phyloP scores from a whole-genome alignment of 2,329 filamentous ascomycete species.

The Neofusicoccum parvum region DNA sequence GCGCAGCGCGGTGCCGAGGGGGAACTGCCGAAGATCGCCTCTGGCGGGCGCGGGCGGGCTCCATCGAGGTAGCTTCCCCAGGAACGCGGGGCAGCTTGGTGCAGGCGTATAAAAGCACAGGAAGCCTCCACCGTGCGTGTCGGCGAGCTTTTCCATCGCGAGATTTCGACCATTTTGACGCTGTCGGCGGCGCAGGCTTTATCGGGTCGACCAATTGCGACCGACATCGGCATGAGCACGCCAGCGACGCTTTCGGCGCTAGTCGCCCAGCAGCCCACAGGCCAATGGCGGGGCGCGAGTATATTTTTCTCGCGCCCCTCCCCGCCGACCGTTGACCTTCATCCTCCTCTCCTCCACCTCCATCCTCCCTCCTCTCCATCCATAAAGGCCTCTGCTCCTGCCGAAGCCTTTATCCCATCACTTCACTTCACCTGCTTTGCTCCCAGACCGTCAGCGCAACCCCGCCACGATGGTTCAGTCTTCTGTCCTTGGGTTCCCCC shows the following conservation, averaged over 20 bases:
- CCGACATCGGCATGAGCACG: conserved; percentile 21
- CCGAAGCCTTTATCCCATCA: conserved; percentile 7
- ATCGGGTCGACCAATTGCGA: conserved; percentile 1
- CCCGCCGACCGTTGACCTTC: conserved; percentile 6
- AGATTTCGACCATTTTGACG: background rate
- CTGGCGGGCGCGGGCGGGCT: conserved; percentile 12
- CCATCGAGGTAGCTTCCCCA: conserved; percentile 22
- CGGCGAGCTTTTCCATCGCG: background rate
- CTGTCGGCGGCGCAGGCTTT: conserved; percentile 5
- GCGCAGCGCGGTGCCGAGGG: conserved; percentile 14
- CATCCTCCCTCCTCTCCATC: background rate
- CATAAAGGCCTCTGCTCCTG: conserved; percentile 7
- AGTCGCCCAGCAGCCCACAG: conserved; percentile 14
- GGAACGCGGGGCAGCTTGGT: conserved; percentile 17
- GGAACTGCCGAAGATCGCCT: conserved; percentile 22
- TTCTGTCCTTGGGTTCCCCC: conserved; percentile 95
- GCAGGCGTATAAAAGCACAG: conserved; percentile 11
- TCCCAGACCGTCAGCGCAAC: background rate
- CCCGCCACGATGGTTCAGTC: conserved; percentile 51
- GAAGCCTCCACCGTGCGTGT: background rate
- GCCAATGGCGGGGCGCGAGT: conserved; percentile 21
- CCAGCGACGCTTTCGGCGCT: conserved; percentile 22
- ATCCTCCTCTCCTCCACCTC: conserved; percentile 4
- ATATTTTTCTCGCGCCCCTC: conserved; percentile 20
- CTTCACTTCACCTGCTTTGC: background rate